A percentile compares a stretch with the other conserved stretches of the same genome.
Conservation (phyloP, 2,329 filamentous ascomycete species). For the Fusarium graminum region DNA sequence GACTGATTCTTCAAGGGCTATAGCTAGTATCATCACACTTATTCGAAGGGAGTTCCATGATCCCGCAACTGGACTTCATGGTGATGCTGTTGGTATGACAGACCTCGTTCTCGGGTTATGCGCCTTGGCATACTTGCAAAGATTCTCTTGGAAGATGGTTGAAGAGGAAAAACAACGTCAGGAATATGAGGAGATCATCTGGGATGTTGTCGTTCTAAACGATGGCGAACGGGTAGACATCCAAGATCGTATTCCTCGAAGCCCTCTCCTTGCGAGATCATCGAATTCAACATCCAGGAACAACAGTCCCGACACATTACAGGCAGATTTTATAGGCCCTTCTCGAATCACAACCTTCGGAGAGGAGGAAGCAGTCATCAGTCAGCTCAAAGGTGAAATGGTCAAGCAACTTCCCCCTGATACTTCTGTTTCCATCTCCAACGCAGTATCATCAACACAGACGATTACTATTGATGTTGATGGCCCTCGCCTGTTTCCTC, state of each 20-base stretch:
- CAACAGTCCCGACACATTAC: constrained; percentile 6
- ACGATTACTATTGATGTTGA: constrained; percentile 74
- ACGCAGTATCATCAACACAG: constrained; percentile 70
- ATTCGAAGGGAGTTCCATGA: constrained; percentile 74
- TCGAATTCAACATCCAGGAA: background rate
- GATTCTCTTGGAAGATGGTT: constrained; percentile 65
- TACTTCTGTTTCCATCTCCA: constrained; percentile 71
- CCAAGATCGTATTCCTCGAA: constrained; percentile 33
- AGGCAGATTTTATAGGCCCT: constrained; percentile 4
- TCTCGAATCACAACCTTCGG: constrained; percentile 10
- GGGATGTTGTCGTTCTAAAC: constrained; percentile 75
- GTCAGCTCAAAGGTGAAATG: constrained; percentile 66
- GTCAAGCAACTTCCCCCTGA: constrained; percentile 66
- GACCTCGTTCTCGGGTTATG: constrained; percentile 73
- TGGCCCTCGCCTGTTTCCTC: constrained; percentile 62
- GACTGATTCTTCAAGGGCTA: constrained; percentile 76
- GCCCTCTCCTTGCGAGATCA: constrained; percentile 12
- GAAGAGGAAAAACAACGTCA: constrained; percentile 63
- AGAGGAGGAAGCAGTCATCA: constrained; percentile 59
- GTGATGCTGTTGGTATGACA: constrained; percentile 70
- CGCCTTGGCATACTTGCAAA: constrained; percentile 72
- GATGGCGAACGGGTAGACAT: constrained; percentile 70
- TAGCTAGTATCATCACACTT: constrained; percentile 74
- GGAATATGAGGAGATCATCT: constrained; percentile 69
- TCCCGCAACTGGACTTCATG: constrained; percentile 69